Evolutionary conservation across 805 yeast genomes (phyloP).

Genomic region (Saitoella complicata): DNA sequence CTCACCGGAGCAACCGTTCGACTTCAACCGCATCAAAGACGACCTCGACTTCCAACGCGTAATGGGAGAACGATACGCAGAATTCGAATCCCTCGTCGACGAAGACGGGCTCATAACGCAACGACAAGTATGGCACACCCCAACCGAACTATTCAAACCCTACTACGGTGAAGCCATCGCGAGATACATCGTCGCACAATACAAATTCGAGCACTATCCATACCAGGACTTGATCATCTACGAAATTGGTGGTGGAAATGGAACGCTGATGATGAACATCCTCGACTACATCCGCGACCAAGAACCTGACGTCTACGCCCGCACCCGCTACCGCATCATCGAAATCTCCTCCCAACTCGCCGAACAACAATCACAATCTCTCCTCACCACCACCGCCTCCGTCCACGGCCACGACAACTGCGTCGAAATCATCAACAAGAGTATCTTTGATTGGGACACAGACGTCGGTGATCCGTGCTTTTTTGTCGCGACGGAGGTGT

Average conservation of each 20-base stretch:
- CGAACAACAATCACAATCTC: conserved; percentile 31
- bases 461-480: conserved; percentile 38
- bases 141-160: conserved; percentile 73
- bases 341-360: conserved; percentile 55
- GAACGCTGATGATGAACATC: conserved; percentile 65
- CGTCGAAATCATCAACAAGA: conserved; percentile 52
- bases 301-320: conserved; percentile 58
- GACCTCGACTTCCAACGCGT: conserved; percentile 10
- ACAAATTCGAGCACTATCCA: conserved; percentile 51
- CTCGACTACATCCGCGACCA: conserved; percentile 43
- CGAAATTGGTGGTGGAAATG: conserved; percentile 86
- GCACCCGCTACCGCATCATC: conserved; percentile 53
- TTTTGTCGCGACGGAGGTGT: conserved; percentile 65
- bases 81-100: background rate
- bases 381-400: conserved; percentile 20
- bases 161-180: conserved; percentile 79
- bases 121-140: conserved; percentile 73
- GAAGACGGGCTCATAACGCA: conserved; percentile 7
- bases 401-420: conserved; percentile 34
- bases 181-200: conserved; percentile 54
- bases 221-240: conserved; percentile 58
- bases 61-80: background rate
- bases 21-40: conserved; percentile 39
- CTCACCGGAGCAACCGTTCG: conserved; percentile 48
- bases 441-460: conserved; percentile 59